These are phyloP conservation scores for Botrytis fabae DNA, from an alignment of 2,329 filamentous ascomycete species.

Conservation along the genomic window DNA sequence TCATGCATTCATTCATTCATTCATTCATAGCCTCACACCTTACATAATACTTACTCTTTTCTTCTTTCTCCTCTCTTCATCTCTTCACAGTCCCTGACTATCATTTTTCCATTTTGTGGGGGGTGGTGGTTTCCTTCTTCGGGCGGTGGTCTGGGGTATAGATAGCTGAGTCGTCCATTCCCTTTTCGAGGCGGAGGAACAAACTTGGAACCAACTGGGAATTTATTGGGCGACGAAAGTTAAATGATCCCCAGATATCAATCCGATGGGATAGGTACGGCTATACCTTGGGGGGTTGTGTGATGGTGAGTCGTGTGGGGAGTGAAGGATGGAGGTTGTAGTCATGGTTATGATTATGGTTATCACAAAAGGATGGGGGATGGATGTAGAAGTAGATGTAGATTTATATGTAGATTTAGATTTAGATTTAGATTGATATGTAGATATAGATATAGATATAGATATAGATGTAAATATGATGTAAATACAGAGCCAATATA, in stretches of 20 bases:
- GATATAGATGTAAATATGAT: no score
- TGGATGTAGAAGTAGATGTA: background rate
- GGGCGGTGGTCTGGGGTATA: constrained; percentile 11
- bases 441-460: no score
- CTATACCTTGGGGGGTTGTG: background rate
- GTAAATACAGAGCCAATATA: no score
- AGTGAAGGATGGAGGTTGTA: background rate
- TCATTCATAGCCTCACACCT: background rate
- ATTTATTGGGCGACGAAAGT: background rate
- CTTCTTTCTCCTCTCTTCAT: background rate
- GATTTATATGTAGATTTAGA: no score
- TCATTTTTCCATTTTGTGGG: constrained; percentile 9
- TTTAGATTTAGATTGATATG: no score
- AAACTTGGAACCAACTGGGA: background rate
- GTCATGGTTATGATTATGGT: no score
- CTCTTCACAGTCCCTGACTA: background rate
- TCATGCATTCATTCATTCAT: background rate
- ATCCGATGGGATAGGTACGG: background rate
- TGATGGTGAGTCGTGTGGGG: no score
- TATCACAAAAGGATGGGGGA: background rate
- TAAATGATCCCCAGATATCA: background rate
- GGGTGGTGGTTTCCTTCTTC: background rate
- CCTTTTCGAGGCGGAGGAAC: background rate
- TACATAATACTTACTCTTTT: background rate
- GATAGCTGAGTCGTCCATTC: constrained; percentile 3